Evolutionary conservation across 2,329 filamentous ascomycete genomes (phyloP).

Genomic region (Acrocalymma vagum): DNA sequence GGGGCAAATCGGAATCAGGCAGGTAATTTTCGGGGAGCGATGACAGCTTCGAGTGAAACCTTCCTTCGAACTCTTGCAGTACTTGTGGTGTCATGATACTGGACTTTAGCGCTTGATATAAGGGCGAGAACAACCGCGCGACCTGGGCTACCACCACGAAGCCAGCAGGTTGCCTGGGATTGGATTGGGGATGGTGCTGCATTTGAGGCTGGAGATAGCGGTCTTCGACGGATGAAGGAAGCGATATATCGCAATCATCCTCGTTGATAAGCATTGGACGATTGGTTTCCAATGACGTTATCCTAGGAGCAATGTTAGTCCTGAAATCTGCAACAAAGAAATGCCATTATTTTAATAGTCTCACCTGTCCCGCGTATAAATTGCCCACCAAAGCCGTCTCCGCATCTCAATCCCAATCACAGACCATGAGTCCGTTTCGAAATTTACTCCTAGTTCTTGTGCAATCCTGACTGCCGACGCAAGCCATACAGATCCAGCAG

Average conservation of each 20-base stretch:
- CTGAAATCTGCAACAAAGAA: background rate
- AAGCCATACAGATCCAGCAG: slow-evolving; percentile 86
- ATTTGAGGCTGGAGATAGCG: slow-evolving; percentile 70
- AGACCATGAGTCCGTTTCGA: slow-evolving; percentile 76
- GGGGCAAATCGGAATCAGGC: slow-evolving; percentile 68
- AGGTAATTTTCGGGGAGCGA: slow-evolving; percentile 81
- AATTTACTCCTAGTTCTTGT: slow-evolving; percentile 84
- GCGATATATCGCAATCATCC: slow-evolving; percentile 82
- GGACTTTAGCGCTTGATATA: slow-evolving; percentile 75
- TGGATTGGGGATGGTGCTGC: slow-evolving; percentile 49
- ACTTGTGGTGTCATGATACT: slow-evolving; percentile 69
- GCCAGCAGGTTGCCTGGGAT: slow-evolving; percentile 66
- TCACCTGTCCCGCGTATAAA: slow-evolving; percentile 88
- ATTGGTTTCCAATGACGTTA: slow-evolving; percentile 80
- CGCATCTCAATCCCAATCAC: slow-evolving; percentile 86
- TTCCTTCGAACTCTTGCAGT: slow-evolving; percentile 80
- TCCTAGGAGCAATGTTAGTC: slow-evolving; percentile 56
- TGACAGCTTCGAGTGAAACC: slow-evolving; percentile 78
- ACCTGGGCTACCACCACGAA: slow-evolving; percentile 84
- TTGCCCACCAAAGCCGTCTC: slow-evolving; percentile 89
- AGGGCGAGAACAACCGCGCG: slow-evolving; percentile 76
- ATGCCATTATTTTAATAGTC: slow-evolving; percentile 15
- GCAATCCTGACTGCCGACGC: slow-evolving; percentile 80
- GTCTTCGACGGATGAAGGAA: slow-evolving; percentile 84
- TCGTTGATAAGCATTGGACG: slow-evolving; percentile 86